Evolutionary conservation across 805 yeast species (phyloP).

Genomic region (Starmerella davenportii): DNA sequence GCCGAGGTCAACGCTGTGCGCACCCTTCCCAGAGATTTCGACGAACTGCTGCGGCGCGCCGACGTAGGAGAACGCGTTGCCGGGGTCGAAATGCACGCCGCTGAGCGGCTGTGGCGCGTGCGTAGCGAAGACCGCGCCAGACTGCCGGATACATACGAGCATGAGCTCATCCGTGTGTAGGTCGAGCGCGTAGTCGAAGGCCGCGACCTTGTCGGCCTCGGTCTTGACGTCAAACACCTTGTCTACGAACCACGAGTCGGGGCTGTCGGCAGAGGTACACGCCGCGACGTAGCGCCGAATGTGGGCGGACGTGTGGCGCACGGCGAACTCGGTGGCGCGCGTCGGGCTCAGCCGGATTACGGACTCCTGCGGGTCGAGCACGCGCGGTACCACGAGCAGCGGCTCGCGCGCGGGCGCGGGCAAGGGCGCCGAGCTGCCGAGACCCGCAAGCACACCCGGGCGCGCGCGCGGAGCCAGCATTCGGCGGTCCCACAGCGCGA

Average conservation of each 20-base stretch:
- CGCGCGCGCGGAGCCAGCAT: slow-evolving; percentile 10
- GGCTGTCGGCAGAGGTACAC: neutral
- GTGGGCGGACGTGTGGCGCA: slow-evolving; percentile 33
- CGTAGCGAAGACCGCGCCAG: slow-evolving; percentile 75
- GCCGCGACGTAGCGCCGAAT: neutral
- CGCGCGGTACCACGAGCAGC: slow-evolving; percentile 16
- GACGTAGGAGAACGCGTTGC: slow-evolving; percentile 19
- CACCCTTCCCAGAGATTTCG: neutral
- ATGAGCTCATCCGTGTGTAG: slow-evolving; percentile 34
- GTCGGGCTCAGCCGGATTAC: slow-evolving; percentile 30
- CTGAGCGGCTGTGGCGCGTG: slow-evolving; percentile 50
- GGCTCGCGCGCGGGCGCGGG: slow-evolving; percentile 10
- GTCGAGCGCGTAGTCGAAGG: slow-evolving; percentile 67
- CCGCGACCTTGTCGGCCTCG: slow-evolving; percentile 61
- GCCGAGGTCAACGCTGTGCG: neutral
- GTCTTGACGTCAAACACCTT: slow-evolving; percentile 58
- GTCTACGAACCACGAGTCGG: slow-evolving; percentile 47
- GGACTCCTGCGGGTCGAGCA: slow-evolving; percentile 10
- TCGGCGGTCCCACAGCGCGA: slow-evolving; percentile 40
- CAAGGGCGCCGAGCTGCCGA: neutral
- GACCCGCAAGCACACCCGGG: neutral
- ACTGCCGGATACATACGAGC: slow-evolving; percentile 73
- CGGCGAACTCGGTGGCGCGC: slow-evolving; percentile 55
- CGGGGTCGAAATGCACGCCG: slow-evolving; percentile 45
- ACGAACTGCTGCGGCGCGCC: slow-evolving; percentile 1